Evolutionary conservation across 805 yeast species (phyloP).

Genomic region (Candida ulmi): DNA sequence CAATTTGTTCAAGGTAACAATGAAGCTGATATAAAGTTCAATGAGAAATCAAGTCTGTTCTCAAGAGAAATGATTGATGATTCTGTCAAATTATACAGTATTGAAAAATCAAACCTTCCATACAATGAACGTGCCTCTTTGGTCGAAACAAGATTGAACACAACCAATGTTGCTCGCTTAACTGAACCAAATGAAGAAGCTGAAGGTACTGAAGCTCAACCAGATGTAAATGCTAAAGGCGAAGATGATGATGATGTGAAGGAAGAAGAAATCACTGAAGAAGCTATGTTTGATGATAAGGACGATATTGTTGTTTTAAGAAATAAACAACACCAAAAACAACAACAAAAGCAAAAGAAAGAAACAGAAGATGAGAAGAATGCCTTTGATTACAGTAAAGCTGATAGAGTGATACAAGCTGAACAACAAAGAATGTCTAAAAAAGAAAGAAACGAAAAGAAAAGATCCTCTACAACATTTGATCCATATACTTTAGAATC

Average conservation of each 20-base stretch:
- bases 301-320: slow-evolving; percentile 20
- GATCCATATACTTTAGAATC: slow-evolving; percentile 53
- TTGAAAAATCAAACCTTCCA: too few relatives aligned
- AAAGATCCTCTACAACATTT: slow-evolving; percentile 31
- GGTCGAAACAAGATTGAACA: slow-evolving; percentile 2
- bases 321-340: slow-evolving; percentile 5
- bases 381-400: slow-evolving; percentile 39
- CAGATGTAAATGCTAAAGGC: not conserved
- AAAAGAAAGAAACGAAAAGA: slow-evolving; percentile 28
- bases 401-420: slow-evolving; percentile 35
- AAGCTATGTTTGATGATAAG: slow-evolving; percentile 13
- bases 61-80: not conserved
- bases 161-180: not conserved
- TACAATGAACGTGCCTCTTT: slow-evolving; percentile 12
- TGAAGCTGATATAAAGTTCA: not conserved
- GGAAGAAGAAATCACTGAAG: not conserved
- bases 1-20: not conserved
- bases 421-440: slow-evolving; percentile 7
- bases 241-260: not conserved
- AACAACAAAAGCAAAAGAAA: slow-evolving; percentile 1
- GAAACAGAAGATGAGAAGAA: slow-evolving; percentile 11
- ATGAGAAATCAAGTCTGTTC: not conserved
- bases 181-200: not conserved
- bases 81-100: too few relatives aligned
- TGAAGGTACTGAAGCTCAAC: slow-evolving; percentile 2